Evolutionary conservation across 2,329 filamentous ascomycete species (phyloP).

Genomic region (Akanthomyces lecanii): DNA sequence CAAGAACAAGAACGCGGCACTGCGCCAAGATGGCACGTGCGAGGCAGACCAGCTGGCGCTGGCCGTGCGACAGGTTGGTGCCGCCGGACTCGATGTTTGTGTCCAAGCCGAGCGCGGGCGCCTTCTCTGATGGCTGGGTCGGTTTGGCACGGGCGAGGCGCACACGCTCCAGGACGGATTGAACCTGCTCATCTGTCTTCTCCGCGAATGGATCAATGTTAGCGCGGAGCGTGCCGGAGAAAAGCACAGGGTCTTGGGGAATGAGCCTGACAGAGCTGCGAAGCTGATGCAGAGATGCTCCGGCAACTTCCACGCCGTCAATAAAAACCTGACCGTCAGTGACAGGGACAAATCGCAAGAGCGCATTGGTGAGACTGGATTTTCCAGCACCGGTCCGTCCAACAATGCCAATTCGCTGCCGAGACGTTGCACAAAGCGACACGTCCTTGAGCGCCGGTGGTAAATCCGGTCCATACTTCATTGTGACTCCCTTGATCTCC

Average conservation of each 20-base stretch:
- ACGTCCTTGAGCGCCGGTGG: not conserved
- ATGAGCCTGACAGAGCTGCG: conserved; percentile 2
- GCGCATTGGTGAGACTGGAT: conserved; percentile 10
- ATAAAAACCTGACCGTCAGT: not conserved
- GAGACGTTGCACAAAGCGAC: conserved; percentile 2
- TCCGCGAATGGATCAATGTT: conserved; percentile 3
- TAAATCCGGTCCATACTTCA: not conserved
- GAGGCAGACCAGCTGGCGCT: conserved; percentile 16
- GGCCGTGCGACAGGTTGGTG: conserved; percentile 14
- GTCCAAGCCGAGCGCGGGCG: too few relatives aligned
- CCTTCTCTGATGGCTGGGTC: too few relatives aligned
- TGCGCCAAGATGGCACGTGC: conserved; percentile 13
- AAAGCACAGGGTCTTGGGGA: conserved; percentile 15
- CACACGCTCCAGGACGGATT: too few relatives aligned
- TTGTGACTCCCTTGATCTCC: not conserved
- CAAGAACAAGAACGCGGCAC: conserved; percentile 13
- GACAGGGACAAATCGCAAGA: conserved; percentile 3
- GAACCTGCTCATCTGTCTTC: not conserved
- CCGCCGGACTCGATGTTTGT: not conserved
- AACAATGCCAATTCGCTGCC: conserved; percentile 12
- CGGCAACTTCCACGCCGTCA: conserved; percentile 3
- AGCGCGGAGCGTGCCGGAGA: conserved; percentile 12
- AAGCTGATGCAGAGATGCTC: not conserved
- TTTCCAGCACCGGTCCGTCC: conserved; percentile 16
- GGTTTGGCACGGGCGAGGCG: too few relatives aligned